A percentile compares a stretch with the other conserved stretches of the same genome.
Conservation (phyloP, 2,329 filamentous ascomycete genomes). For the Trichoderma endophyticum region DNA sequence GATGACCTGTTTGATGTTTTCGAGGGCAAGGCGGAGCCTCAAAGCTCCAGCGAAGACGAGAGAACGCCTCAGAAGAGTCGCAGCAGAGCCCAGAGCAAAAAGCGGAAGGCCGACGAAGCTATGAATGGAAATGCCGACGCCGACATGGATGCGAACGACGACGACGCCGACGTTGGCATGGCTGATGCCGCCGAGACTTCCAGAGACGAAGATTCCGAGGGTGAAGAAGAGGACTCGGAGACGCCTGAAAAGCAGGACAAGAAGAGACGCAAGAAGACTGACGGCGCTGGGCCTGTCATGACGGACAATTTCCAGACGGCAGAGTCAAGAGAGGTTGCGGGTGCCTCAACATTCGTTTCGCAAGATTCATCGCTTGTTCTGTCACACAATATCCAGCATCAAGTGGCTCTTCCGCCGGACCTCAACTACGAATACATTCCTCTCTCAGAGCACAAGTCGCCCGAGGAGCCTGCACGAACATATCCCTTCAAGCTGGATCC, state of each 20-base stretch:
- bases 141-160: slow-evolving; percentile 20
- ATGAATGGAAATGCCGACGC: slow-evolving; percentile 50
- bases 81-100: slow-evolving; percentile 66
- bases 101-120: slow-evolving; percentile 79
- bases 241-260: slow-evolving; percentile 55
- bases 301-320: slow-evolving; percentile 95
- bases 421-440: slow-evolving; percentile 92
- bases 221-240: slow-evolving; percentile 40
- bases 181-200: slow-evolving; percentile 43
- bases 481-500: slow-evolving; percentile 94
- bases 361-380: slow-evolving; percentile 73
- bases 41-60: slow-evolving; percentile 45
- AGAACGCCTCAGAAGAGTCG: slow-evolving; percentile 47
- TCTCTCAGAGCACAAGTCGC: slow-evolving; percentile 91
- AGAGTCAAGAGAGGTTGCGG: slow-evolving; percentile 84
- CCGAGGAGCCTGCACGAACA: slow-evolving; percentile 75
- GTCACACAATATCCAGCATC: slow-evolving; percentile 97
- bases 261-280: slow-evolving; percentile 61
- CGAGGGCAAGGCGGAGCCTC: slow-evolving; percentile 54
- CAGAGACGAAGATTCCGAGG: slow-evolving; percentile 34
- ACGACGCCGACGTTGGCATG: slow-evolving; percentile 33
- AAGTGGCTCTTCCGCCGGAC: slow-evolving; percentile 90
- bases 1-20: slow-evolving; percentile 83
- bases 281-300: slow-evolving; percentile 70
- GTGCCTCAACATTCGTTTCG: slow-evolving; percentile 65